Percentiles rank a stretch among this genome's conserved stretches.
phyloP scores from a whole-genome alignment of 169 alveolate species.

The Plasmodium adleri region DNA sequence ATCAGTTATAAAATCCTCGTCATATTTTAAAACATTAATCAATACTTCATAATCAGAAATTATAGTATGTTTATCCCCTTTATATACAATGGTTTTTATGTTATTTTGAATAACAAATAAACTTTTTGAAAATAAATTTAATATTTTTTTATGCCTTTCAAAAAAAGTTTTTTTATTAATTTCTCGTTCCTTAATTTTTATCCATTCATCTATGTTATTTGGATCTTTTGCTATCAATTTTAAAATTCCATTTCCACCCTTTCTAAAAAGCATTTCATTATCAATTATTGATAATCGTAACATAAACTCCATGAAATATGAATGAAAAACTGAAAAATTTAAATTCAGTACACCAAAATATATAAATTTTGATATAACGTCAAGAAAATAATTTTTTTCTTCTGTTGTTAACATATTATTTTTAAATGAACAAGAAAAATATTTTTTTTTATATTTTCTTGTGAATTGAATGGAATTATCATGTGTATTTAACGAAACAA shows the following conservation, averaged over 20 bases:
- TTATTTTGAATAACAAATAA: constrained; percentile 65
- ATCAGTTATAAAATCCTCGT: constrained; percentile 76
- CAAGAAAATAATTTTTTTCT: constrained; percentile 82
- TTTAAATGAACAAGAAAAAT: constrained; percentile 12
- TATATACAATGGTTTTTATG: constrained; percentile 41
- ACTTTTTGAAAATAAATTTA: constrained; percentile 57
- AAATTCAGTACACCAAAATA: constrained; percentile 85
- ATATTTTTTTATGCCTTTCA: constrained; percentile 72
- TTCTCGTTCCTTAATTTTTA: constrained; percentile 67
- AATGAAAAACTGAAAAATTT: constrained; percentile 86
- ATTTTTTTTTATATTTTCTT: constrained; percentile 65
- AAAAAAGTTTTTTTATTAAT: constrained; percentile 55
- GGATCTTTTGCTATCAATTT: constrained; percentile 75
- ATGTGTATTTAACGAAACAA: constrained; percentile 75
- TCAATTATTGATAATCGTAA: constrained; percentile 78
- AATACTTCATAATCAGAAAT: constrained; percentile 65
- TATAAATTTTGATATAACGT: constrained; percentile 82
- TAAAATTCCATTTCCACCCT: constrained; percentile 76
- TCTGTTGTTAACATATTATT: constrained; percentile 57
- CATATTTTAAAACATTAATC: constrained; percentile 72
- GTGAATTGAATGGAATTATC: constrained; percentile 77
- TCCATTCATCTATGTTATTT: constrained; percentile 54
- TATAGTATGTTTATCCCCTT: constrained; percentile 71
- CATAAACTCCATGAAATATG: constrained; percentile 80
- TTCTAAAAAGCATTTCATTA: constrained; percentile 76